These are phyloP conservation scores for Scheffersomyces stambukii DNA, from an alignment of 1,139 yeast species.

Conservation along the genomic window DNA sequence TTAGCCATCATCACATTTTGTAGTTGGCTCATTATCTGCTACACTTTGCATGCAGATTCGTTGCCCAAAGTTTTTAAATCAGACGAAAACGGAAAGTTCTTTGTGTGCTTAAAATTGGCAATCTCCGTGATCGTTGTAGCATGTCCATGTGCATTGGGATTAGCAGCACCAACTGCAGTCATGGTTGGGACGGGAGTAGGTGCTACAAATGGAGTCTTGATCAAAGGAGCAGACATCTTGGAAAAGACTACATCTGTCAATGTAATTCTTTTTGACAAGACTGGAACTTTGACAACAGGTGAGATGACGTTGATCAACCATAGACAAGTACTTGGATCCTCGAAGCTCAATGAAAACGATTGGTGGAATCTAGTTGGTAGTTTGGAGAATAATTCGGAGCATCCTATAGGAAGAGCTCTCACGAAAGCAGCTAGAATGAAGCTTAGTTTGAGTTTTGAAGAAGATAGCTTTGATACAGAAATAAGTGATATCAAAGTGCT, in stretches of 20 bases:
- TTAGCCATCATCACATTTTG: constrained; percentile 63
- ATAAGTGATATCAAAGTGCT: constrained; percentile 44
- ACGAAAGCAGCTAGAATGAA: constrained; percentile 25
- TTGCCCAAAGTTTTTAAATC: constrained; percentile 56
- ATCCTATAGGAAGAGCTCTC: constrained; percentile 81
- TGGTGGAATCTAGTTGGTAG: constrained; percentile 64
- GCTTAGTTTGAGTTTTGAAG: constrained; percentile 28
- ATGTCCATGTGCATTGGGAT: constrained; percentile 95
- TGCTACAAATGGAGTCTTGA: constrained; percentile 81
- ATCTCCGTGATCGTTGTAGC: constrained; percentile 95
- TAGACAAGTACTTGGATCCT: constrained; percentile 8
- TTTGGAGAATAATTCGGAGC: constrained; percentile 73
- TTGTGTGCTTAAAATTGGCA: constrained; percentile 74
- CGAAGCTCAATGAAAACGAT: constrained; percentile 13
- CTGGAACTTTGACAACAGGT: constrained; percentile 92
- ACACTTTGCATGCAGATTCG: constrained; percentile 21
- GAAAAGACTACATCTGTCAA: constrained; percentile 68
- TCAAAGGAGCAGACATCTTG: constrained; percentile 89
- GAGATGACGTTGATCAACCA: constrained; percentile 54
- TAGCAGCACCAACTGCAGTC: constrained; percentile 97
- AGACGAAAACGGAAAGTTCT: constrained; percentile 54
- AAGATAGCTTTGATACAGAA: constrained; percentile 26
- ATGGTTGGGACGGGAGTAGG: constrained; percentile 99
- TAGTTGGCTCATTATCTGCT: constrained; percentile 56
- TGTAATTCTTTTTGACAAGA: constrained; percentile 83